phyloP scores from a whole-genome alignment of 2,329 filamentous ascomycete genomes.

The Seiridium unicorne region DNA sequence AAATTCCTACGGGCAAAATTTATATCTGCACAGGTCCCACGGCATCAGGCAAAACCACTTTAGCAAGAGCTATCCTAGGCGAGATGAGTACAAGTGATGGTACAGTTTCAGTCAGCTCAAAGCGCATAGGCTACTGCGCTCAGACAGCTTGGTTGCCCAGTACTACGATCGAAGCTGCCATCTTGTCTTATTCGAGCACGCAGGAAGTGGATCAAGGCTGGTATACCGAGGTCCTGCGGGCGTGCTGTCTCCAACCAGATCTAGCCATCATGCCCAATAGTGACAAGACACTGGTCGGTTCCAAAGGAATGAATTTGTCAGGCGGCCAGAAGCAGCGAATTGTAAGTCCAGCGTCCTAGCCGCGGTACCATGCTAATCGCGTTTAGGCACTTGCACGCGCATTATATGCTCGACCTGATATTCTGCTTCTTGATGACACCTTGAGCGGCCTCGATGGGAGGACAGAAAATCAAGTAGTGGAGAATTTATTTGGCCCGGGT shows the following conservation, averaged over 20 bases:
- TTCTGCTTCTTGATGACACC: slow-evolving; percentile 32
- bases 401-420: slow-evolving; percentile 25
- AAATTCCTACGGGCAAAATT: slow-evolving; percentile 19
- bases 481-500: slow-evolving; percentile 25
- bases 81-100: slow-evolving; percentile 20
- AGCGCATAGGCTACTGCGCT: slow-evolving; percentile 31
- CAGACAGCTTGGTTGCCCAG: slow-evolving; percentile 37
- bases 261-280: slow-evolving; percentile 15
- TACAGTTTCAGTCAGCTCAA: slow-evolving; percentile 21
- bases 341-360: slow-evolving; percentile 13
- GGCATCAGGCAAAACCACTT: slow-evolving; percentile 24
- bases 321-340: slow-evolving; percentile 29
- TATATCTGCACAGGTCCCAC: slow-evolving; percentile 23
- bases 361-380: background rate
- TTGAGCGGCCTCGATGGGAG: slow-evolving; percentile 34
- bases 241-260: slow-evolving; percentile 23
- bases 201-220: slow-evolving; percentile 16
- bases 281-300: slow-evolving; percentile 19
- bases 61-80: slow-evolving; percentile 18
- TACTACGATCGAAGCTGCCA: slow-evolving; percentile 28
- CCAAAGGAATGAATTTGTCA: slow-evolving; percentile 23
- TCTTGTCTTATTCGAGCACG: slow-evolving; percentile 18
- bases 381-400: slow-evolving; percentile 35
- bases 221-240: slow-evolving; percentile 27
- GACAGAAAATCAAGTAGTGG: slow-evolving; percentile 27